These are phyloP conservation scores for Sporothrix euskadiensis DNA, from an alignment of 2,329 filamentous ascomycete species.

Conservation along the genomic window DNA sequence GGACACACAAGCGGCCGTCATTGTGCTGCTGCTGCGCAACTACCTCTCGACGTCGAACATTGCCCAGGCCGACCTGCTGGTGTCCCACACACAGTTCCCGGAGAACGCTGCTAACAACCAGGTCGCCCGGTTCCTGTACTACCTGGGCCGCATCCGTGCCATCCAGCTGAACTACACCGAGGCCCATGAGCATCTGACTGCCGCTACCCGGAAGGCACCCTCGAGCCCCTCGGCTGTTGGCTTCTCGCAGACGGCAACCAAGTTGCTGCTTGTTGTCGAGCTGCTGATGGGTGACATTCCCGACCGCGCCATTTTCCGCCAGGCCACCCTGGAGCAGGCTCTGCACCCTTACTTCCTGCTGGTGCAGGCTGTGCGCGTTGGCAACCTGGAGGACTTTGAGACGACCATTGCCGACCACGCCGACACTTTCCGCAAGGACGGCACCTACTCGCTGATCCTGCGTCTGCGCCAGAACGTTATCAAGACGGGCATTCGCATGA, in stretches of 20 bases:
- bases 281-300: slow-evolving; percentile 98
- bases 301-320: slow-evolving; percentile 90
- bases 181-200: slow-evolving; percentile 89
- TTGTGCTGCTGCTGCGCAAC: slow-evolving; percentile 90
- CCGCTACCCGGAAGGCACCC: slow-evolving; percentile 92
- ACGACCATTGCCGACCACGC: slow-evolving; percentile 79
- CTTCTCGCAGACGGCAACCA: slow-evolving; percentile 94
- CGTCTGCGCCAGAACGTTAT: slow-evolving; percentile 97
- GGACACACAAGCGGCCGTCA: slow-evolving; percentile 95
- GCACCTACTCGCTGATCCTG: slow-evolving; percentile 92
- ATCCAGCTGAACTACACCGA: slow-evolving; percentile 97
- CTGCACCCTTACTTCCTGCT: slow-evolving; percentile 92
- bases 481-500: slow-evolving; percentile 98
- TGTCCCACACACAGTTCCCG: slow-evolving; percentile 94
- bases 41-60: slow-evolving; percentile 97
- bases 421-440: slow-evolving; percentile 85
- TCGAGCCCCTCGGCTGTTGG: slow-evolving; percentile 85
- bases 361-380: slow-evolving; percentile 93
- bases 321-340: slow-evolving; percentile 80
- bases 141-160: slow-evolving; percentile 91
- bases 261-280: slow-evolving; percentile 95
- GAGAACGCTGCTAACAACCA: slow-evolving; percentile 95
- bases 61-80: slow-evolving; percentile 90
- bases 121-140: slow-evolving; percentile 95
- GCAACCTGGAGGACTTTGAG: slow-evolving; percentile 91